These are phyloP conservation scores for Penicillium polonicum DNA, from an alignment of 2,329 filamentous ascomycete genomes.

Conservation along the genomic window DNA sequence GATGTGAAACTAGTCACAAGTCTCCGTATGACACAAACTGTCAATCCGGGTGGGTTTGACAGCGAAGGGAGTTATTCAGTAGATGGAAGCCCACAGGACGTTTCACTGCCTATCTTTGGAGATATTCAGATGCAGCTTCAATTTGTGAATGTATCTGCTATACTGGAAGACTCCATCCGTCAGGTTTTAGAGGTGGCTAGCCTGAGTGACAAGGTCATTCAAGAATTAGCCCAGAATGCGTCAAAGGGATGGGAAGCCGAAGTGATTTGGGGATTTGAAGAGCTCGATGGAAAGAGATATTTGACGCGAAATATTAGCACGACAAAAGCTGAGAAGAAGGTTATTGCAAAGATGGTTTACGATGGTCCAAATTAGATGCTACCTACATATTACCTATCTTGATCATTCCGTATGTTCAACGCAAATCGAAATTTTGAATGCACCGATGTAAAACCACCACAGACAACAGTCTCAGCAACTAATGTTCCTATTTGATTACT, in stretches of 20 bases:
- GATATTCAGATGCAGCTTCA: slow-evolving; percentile 13
- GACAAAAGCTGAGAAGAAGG: not conserved
- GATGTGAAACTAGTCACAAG: not conserved
- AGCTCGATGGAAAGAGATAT: slow-evolving; percentile 12
- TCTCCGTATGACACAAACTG: slow-evolving; percentile 16
- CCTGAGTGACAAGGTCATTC: slow-evolving; percentile 9
- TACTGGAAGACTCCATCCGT: slow-evolving; percentile 12
- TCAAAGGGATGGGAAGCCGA: slow-evolving; percentile 18
- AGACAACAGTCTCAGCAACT: not conserved
- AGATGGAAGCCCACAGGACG: slow-evolving; percentile 8
- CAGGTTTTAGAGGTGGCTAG: not conserved
- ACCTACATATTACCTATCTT: not conserved
- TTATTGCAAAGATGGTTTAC: slow-evolving; percentile 6
- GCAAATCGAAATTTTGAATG: not conserved
- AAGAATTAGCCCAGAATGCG: slow-evolving; percentile 12
- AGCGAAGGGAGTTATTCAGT: slow-evolving; percentile 16
- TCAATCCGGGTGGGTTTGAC: slow-evolving; percentile 18
- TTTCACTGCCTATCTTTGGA: slow-evolving; percentile 20
- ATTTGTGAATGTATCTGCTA: slow-evolving; percentile 1
- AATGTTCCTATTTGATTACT: not conserved
- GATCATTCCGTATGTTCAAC: not conserved
- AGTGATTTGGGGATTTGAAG: slow-evolving; percentile 22
- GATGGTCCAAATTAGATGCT: not conserved
- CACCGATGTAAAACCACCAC: not conserved
- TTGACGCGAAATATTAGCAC: slow-evolving; percentile 16